Evolutionary conservation across 805 yeast species (phyloP), one percentile per base, ranked within the genome.

Genomic region (Suhomyces tanzawaensis): DNA sequence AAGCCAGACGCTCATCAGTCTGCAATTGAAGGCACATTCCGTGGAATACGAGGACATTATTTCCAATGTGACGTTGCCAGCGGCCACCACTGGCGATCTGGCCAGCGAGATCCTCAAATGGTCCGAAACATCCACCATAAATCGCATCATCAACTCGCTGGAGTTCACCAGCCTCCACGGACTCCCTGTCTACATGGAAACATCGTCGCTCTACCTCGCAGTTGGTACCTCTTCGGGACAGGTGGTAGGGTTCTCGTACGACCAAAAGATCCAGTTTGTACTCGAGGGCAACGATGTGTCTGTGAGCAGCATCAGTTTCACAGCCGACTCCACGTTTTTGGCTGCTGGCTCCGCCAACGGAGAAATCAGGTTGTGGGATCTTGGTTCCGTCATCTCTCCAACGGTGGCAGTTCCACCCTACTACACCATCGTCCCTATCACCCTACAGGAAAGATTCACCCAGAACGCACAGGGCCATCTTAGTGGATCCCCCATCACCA

Each of bases 301-400:
- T 6, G 78, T 87, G 1, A 71, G 84, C 0, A 43, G 77, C 2
- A 51, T 89, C 17, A 68, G 77, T 0, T 60, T 83, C 11, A 82
- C 93, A 0, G 62, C 76, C 5, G 96, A 90, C 54, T 82, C 85
- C 1, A 69, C 83, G 0, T 76, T 72, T 49, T 45, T 88, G 3
- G 87, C 84, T 0, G 82, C 80, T 0, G 95, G 95, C 1, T 79
- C 74, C 46, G 64, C 69, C 4, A 61, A 71, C 16, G 98, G 97
- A 0, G 68, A 66, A 37, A 71, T 90, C 2, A 62, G 72, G 19
- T 48, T 85, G 2, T 91, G 96, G 95, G 81, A 85, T 44, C 48
- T 66, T 4, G 62, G 65, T 25, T 57, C 80, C 34, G 81, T 74
- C 38, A 68, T 85, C n/a, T 72, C 77, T 24, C 19, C 22, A 32